Evolutionary conservation across 139 green algal species (phyloP).

Genomic region (Yamagishiella unicocca): DNA sequence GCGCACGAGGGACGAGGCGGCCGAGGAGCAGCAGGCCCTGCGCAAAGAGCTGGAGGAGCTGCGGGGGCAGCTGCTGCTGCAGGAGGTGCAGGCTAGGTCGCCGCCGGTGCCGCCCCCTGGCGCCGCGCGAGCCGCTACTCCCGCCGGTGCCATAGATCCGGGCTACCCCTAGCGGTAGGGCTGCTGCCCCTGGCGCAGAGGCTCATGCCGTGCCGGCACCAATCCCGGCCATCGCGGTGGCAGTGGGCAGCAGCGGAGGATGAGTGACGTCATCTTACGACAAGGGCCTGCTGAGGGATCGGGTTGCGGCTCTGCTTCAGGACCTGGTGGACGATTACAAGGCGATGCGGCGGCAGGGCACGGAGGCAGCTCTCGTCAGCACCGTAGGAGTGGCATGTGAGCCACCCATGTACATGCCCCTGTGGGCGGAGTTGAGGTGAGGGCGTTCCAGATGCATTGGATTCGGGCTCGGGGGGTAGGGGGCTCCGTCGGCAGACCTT

Average conservation of each 20-base stretch:
- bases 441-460: too few species aligned
- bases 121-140: not conserved
- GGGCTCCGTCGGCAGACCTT: too few species aligned
- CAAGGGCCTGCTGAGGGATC: not conserved
- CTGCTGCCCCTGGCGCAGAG: not conserved
- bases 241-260: not conserved
- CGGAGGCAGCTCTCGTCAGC: not conserved
- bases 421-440: too few species aligned
- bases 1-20: not conserved
- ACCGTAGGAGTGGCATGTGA: not conserved
- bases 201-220: not conserved
- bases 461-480: too few species aligned
- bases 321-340: slow-evolving; percentile 26
- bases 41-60: not conserved
- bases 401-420: not conserved
- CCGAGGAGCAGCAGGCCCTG: not conserved
- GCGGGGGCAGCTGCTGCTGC: not conserved
- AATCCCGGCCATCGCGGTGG: not conserved
- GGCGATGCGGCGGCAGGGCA: not conserved
- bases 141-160: not conserved
- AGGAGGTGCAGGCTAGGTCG: not conserved
- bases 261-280: not conserved
- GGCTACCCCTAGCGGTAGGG: not conserved
- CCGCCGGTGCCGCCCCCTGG: not conserved
- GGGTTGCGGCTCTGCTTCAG: slow-evolving; percentile 6